A percentile compares a stretch with the other conserved stretches of the same genome.
These are phyloP conservation scores for Capronia coronata DNA, from an alignment of 2,329 filamentous ascomycete genomes.

Conservation along the genomic window DNA sequence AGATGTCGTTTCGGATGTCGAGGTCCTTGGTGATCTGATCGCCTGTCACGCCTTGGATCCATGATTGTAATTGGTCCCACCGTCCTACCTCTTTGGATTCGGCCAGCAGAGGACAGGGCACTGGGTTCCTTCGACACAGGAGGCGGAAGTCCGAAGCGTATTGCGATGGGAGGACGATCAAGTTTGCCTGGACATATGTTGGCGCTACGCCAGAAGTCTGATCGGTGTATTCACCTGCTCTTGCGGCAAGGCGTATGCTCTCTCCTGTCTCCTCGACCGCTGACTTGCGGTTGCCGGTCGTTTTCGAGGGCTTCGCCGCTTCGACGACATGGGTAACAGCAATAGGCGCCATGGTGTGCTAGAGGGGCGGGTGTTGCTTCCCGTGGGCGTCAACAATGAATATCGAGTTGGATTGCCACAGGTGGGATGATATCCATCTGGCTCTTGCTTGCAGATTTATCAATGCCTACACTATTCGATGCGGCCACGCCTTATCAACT, in stretches of 20 bases:
- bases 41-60: conserved; percentile 31
- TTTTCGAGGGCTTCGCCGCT: background rate
- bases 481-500: background rate
- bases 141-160: conserved; percentile 54
- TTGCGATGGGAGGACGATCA: conserved; percentile 52
- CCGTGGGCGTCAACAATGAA: no score
- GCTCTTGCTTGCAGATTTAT: no score
- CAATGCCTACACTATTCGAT: no score
- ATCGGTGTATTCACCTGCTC: conserved; percentile 15
- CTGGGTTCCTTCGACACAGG: conserved; percentile 56
- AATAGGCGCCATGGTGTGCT: conserved; percentile 2
- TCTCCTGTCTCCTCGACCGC: conserved; percentile 13
- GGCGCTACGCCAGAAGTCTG: conserved; percentile 52
- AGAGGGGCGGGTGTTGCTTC: background rate
- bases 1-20: conserved; percentile 54
- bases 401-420: no score
- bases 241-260: conserved; percentile 20
- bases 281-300: background rate
- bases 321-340: background rate
- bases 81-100: conserved; percentile 44
- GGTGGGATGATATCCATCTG: no score
- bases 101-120: conserved; percentile 56
- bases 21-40: conserved; percentile 38
- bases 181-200: conserved; percentile 55
- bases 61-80: conserved; percentile 38